Conservation (phyloP, 164 flowering plant genomes). For the grape (Vitis vinifera) region ASM3070453v1 NC_081816.1:869001-869500, state of each 20-base stretch:
- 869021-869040: constrained; percentile 40
- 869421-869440: constrained; percentile 63
- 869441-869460: constrained; percentile 57
- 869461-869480: constrained; percentile 60
- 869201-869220: constrained; percentile 53
- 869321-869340: constrained; percentile 60
- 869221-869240: constrained; percentile 44
- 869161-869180: constrained; percentile 55
- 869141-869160: constrained; percentile 37
- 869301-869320: constrained; percentile 55
- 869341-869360: constrained; percentile 70
- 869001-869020: constrained; percentile 43
- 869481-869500: constrained; percentile 53
- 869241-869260: constrained; percentile 38
- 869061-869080: constrained; percentile 32
- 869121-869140: constrained; percentile 45
- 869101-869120: constrained; percentile 46
- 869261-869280: constrained; percentile 54
- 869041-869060: constrained; percentile 41
- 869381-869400: constrained; percentile 53
- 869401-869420: constrained; percentile 75
- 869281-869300: constrained; percentile 40
- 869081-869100: constrained; percentile 35
- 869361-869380: constrained; percentile 61
- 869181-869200: constrained; percentile 27